phyloP scores from a whole-genome alignment of 148 eudicot species.

The Rhododendron mucronatum region DNA sequence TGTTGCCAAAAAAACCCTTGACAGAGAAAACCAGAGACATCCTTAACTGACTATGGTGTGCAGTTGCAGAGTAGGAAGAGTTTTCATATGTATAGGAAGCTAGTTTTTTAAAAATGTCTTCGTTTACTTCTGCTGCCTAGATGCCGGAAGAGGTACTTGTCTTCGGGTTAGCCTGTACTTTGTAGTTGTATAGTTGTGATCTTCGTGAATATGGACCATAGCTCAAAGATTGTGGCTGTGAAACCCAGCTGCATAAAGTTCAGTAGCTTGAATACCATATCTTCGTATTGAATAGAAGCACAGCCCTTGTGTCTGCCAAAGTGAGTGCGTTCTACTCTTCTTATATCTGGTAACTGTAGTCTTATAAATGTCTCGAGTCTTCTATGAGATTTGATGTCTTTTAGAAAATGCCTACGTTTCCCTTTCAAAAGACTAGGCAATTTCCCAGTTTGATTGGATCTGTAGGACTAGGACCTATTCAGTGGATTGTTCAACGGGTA shows the following conservation, averaged over 20 bases:
- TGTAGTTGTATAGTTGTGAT: not conserved
- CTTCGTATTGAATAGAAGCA: not conserved
- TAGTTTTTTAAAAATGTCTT: not conserved
- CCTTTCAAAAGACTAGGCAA: not conserved
- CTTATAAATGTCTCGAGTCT: not conserved
- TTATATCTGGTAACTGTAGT: not conserved
- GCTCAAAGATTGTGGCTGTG: not conserved
- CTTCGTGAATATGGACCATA: not conserved
- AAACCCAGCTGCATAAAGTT: not conserved
- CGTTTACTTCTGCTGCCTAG: not conserved
- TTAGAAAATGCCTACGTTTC: not conserved
- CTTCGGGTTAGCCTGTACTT: not conserved
- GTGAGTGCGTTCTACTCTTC: not conserved
- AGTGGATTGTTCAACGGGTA: not conserved
- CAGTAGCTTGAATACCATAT: conserved; percentile 2
- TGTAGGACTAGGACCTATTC: not conserved
- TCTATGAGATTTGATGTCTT: not conserved
- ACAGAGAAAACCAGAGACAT: conserved; percentile 11
- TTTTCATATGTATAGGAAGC: not conserved
- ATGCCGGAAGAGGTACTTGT: not conserved
- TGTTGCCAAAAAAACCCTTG: conserved; percentile 30
- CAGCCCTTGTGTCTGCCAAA: not conserved
- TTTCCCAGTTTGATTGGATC: not conserved
- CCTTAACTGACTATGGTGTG: conserved; percentile 1
- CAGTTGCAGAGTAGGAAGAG: conserved; percentile 3